phyloP scores from a whole-genome alignment of 768 basidiomycete species.

The Inosperma sp. region DNA sequence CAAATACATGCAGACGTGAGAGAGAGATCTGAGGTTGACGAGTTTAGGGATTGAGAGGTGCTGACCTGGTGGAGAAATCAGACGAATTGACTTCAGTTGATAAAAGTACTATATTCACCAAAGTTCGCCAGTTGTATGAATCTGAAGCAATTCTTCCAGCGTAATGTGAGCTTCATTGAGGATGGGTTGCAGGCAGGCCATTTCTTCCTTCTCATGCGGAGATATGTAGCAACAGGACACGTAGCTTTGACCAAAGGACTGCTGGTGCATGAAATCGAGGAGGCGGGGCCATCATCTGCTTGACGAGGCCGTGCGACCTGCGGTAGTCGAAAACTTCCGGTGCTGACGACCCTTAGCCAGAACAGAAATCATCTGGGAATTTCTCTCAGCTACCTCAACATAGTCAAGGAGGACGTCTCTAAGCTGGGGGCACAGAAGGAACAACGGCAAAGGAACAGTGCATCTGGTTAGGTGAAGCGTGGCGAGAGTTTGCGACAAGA shows the following conservation, averaged over 20 bases:
- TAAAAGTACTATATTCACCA: background rate
- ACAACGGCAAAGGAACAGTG: background rate
- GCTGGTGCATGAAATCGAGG: constrained; percentile 1
- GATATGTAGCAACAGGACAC: constrained; percentile 7
- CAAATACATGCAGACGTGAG: background rate
- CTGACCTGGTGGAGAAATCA: no score
- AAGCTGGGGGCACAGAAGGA: no score
- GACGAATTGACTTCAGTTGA: background rate
- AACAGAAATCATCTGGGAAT: background rate
- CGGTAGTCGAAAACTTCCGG: no score
- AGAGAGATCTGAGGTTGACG: background rate
- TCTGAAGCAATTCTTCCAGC: constrained; percentile 12
- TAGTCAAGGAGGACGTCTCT: constrained; percentile 11
- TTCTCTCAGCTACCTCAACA: constrained; percentile 1
- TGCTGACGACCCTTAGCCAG: constrained; percentile 3
- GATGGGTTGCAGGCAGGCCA: constrained; percentile 10
- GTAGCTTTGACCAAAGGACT: constrained; percentile 10
- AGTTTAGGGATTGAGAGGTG: background rate
- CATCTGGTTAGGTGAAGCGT: background rate
- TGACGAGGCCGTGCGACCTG: no score
- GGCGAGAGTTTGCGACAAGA: background rate
- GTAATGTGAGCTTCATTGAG: constrained; percentile 5
- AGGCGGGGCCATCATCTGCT: constrained; percentile 5
- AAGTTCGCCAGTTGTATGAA: background rate
- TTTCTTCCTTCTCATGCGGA: constrained; percentile 10